These are phyloP conservation scores for Phytophthora syringae DNA, from an alignment of 352 stramenopile genomes.

Conservation along the genomic window DNA sequence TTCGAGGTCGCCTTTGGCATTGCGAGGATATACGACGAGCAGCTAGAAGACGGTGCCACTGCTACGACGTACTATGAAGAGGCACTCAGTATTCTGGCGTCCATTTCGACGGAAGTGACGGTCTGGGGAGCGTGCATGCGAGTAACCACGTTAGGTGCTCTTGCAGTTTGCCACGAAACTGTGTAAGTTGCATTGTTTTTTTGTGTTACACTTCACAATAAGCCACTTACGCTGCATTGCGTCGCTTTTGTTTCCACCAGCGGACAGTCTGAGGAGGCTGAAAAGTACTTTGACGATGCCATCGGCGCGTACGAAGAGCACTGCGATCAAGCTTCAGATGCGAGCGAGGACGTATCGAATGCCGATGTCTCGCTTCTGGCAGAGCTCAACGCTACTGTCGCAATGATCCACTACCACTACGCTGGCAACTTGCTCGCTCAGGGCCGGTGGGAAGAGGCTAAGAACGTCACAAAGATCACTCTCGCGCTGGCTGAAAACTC, in stretches of 20 bases:
- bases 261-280: conserved; percentile 19
- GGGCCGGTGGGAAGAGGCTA: conserved; percentile 31
- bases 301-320: conserved; percentile 38
- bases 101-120: conserved; percentile 22
- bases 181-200: conserved; percentile 16
- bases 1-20: conserved; percentile 36
- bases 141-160: conserved; percentile 32
- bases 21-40: conserved; percentile 32
- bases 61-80: conserved; percentile 35
- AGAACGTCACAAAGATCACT: conserved; percentile 31
- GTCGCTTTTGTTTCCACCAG: conserved; percentile 7
- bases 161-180: conserved; percentile 36
- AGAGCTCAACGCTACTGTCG: conserved; percentile 33
- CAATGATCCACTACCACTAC: conserved; percentile 43
- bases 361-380: conserved; percentile 19
- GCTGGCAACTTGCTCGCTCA: conserved; percentile 30
- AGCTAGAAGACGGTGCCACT: conserved; percentile 22
- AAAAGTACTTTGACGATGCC: conserved; percentile 33
- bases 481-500: conserved; percentile 35
- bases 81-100: conserved; percentile 20
- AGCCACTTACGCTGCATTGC: not conserved
- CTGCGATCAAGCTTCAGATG: conserved; percentile 15
- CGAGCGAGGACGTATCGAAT: conserved; percentile 12
- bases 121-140: conserved; percentile 28
- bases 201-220: not conserved